These are phyloP conservation scores for Neolentinus lepideus DNA, from an alignment of 1,284 basidiomycete species.

Conservation along the genomic window DNA sequence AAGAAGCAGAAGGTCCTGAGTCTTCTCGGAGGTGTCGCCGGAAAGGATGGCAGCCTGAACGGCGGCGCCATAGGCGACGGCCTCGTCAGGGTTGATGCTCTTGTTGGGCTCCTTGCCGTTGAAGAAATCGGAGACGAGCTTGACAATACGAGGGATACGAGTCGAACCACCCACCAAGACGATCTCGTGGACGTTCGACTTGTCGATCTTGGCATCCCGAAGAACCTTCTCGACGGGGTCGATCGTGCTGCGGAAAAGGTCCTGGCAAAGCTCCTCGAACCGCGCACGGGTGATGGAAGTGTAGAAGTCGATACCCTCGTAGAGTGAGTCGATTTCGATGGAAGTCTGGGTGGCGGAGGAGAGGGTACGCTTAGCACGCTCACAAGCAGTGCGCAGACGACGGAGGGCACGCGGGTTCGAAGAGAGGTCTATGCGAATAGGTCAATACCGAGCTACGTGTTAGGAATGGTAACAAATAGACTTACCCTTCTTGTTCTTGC, in stretches of 20 bases:
- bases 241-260: slow-evolving; percentile 94
- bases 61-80: slow-evolving; percentile 98
- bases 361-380: slow-evolving; percentile 98
- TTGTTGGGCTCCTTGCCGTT: slow-evolving; percentile 96
- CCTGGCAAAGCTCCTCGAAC: slow-evolving; percentile 98
- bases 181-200: slow-evolving; percentile 91
- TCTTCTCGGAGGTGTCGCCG: slow-evolving; percentile 98
- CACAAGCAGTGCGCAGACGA: slow-evolving; percentile 96
- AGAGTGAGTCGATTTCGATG: slow-evolving; percentile 98
- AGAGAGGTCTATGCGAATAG: slow-evolving; percentile 60
- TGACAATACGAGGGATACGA: slow-evolving; percentile 97
- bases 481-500: slow-evolving; percentile 94
- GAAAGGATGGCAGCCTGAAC: slow-evolving; percentile 98
- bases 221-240: slow-evolving; percentile 99
- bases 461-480: slow-evolving; percentile 22
- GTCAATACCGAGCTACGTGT: slow-evolving; percentile 13
- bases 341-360: slow-evolving; percentile 96
- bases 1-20: slow-evolving; percentile 92
- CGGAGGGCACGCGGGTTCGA: slow-evolving; percentile 93
- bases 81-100: slow-evolving; percentile 99
- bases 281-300: slow-evolving; percentile 97
- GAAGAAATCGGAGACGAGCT: slow-evolving; percentile 98
- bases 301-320: slow-evolving; percentile 98
- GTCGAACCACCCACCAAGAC: slow-evolving; percentile 98
- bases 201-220: slow-evolving; percentile 97